Conservation (phyloP, 495 filamentous ascomycete species). For the Penicillium waksmanii region DNA sequence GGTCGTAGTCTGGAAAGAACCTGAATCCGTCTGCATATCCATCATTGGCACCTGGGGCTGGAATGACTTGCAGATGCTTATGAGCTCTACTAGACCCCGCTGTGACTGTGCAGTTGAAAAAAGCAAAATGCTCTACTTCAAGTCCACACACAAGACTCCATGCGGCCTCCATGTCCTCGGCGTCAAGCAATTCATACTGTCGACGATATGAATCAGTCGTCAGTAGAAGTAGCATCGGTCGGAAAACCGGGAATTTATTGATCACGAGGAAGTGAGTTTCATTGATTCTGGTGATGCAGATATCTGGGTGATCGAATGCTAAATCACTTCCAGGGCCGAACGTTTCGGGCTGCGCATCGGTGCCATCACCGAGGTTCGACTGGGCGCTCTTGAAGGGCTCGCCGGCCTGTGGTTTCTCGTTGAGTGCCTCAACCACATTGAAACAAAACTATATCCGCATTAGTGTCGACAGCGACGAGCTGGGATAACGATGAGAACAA, state of each 20-base stretch:
- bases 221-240: slow-evolving; percentile 45
- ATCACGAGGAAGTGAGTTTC: slow-evolving; percentile 38
- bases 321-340: slow-evolving; percentile 23
- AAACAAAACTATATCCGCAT: slow-evolving; percentile 16
- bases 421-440: slow-evolving; percentile 11
- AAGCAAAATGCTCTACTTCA: slow-evolving; percentile 23
- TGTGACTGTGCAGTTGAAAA: slow-evolving; percentile 43
- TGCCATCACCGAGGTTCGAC: neutral
- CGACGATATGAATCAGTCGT: slow-evolving; percentile 41
- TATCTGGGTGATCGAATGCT: slow-evolving; percentile 20
- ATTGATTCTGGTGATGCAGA: slow-evolving; percentile 17
- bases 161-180: slow-evolving; percentile 24
- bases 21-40: slow-evolving; percentile 16
- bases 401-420: slow-evolving; percentile 17
- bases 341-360: neutral
- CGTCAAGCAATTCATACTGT: slow-evolving; percentile 33
- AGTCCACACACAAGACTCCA: slow-evolving; percentile 24
- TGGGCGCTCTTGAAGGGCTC: neutral
- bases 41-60: slow-evolving; percentile 19
- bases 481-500: slow-evolving; percentile 2
- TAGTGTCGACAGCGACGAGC: neutral
- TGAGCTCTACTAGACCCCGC: slow-evolving; percentile 46
- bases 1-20: slow-evolving; percentile 19
- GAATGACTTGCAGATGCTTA: slow-evolving; percentile 49
- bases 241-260: slow-evolving; percentile 46